Percentiles rank a stretch among this genome's conserved stretches.
Conservation (phyloP, 83 land plant genomes). For the Larix sibirica region DNA sequence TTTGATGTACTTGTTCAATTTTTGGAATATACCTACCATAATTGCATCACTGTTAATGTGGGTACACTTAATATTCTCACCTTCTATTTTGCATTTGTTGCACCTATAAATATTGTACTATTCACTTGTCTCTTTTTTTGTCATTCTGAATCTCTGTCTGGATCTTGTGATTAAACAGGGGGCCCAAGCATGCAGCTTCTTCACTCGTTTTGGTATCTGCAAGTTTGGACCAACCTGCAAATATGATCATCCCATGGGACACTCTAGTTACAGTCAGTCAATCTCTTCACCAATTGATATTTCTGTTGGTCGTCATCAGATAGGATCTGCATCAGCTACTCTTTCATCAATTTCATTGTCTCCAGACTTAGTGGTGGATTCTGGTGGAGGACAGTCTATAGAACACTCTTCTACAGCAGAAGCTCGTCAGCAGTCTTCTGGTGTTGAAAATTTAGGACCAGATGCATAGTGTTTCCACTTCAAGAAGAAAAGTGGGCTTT, state of each 20-base stretch:
- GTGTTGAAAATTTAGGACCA: constrained; percentile 38
- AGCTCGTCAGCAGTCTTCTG: constrained; percentile 44
- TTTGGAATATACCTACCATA: background rate
- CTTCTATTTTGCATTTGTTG: background rate
- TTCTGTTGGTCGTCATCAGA: constrained; percentile 37
- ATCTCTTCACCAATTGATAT: constrained; percentile 41
- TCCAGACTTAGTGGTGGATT: constrained; percentile 45
- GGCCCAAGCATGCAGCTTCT: constrained; percentile 66
- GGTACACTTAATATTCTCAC: background rate
- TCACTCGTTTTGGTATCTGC: constrained; percentile 79
- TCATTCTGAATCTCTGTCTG: background rate
- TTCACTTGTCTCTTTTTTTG: background rate
- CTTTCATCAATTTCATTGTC: constrained; percentile 27
- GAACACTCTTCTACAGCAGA: constrained; percentile 42
- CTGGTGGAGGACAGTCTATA: constrained; percentile 31
- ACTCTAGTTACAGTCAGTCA: constrained; percentile 29
- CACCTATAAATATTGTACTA: background rate
- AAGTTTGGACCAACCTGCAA: constrained; percentile 86
- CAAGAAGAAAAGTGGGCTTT: constrained; percentile 18
- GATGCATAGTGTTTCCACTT: constrained; percentile 29
- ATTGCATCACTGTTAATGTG: background rate
- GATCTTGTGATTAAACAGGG: constrained; percentile 48
- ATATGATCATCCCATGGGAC: constrained; percentile 70
- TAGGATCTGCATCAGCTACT: constrained; percentile 47
- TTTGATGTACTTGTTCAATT: background rate